Base-by-base conservation (phyloP, 495 filamentous ascomycete species). In the Penicillium maclennaniae region DNA sequence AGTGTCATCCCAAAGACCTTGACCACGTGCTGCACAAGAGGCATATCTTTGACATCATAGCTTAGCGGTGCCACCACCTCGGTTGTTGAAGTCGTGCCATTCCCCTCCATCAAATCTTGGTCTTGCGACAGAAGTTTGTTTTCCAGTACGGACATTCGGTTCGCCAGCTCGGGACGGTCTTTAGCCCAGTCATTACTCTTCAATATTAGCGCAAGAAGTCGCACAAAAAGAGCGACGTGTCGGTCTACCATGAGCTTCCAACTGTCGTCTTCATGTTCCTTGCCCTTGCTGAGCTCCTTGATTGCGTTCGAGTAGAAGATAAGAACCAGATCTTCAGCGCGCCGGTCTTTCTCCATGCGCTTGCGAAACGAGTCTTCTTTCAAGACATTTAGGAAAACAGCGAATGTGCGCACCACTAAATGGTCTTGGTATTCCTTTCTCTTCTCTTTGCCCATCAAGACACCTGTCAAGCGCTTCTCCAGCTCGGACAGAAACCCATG, bases 31-130 rank as follows among this genome's bases (percentile, higher is more conserved):
- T 91, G 87, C 25, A 96, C 95, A 69, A 97, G 80, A 19, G 84
- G 85, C 95, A 99, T 99, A 63, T 99, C 95, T 72, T 91, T 95
- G 45, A 97, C 85, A 67, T 95, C 87, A 63, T 96, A 91, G 66
- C 84, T 93, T 43, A 93, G 67, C 2, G 92, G 89, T 9, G 88
- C 83, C 26, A 86, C 77, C 7, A 89, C 88, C 65, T 96, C 91
- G 26, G 89, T 81, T 15, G 81, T 81, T 27, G 81, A 79, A 15
- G 72, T 59, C 45, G 80, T 74, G 43, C 80, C 74, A 60, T 75
- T 88, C 52, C 67, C 72, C 63, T 77, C 66, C 47, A 77, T 72
- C 23, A 98, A 78, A 65, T 96, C 91, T 68, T 96, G 89, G 63
- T 98, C 93, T 66, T 97, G 91, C n/a, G 86, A 83, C 55, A 99